Evolutionary conservation across 164 flowering plant species (phyloP), one percentile per base, ranked within the genome.

Genomic region (Vitis labrusca): DNA sequence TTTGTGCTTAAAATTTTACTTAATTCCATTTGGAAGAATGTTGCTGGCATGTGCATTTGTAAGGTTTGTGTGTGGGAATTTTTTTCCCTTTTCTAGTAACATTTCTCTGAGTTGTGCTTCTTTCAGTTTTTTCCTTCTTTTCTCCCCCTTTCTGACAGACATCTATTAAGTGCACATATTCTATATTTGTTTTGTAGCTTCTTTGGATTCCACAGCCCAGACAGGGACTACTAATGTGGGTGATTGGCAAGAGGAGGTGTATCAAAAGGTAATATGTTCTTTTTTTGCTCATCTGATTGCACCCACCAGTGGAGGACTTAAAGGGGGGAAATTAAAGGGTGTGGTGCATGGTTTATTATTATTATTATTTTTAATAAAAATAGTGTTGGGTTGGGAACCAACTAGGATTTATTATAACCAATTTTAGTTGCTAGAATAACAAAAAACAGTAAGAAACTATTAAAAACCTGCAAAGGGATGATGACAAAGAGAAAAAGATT

Each of bases 201-300:
- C 96, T 51, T 66, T 85, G 55, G 97, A 92, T 78, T 86, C 92
- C 23, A 85, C 91, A 19, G 77, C 90, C 47, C 91, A 90, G 77
- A 82, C 87, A 0, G 88, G 88, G 50, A 80, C 82, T 68, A 67
- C 73, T 64, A 84, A 69, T 78, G 85, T 76, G 8, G 83, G 74
- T 73, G 94, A 94, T 72, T 87, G 91, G 97, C 98, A 89, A 81
- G 98, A 94, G 76, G 98, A 92, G 72, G 76, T 80, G 37, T 87
- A 78, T 75, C 96, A 89, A 66, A 90, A 89, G 94, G 98, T 91
- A 71, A 54, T 16, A 53, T 67, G 49, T 19, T n/a, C 19, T 44
- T 47, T 32, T 61, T 32, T 59, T 23, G 15, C 1, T 47, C 32
- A 44, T 14, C 49, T 30, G 16, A 30, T 59, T 30, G 10, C 37